Base-by-base conservation (phyloP, 768 basidiomycete genomes). In the Tylopilus sp. region DNA sequence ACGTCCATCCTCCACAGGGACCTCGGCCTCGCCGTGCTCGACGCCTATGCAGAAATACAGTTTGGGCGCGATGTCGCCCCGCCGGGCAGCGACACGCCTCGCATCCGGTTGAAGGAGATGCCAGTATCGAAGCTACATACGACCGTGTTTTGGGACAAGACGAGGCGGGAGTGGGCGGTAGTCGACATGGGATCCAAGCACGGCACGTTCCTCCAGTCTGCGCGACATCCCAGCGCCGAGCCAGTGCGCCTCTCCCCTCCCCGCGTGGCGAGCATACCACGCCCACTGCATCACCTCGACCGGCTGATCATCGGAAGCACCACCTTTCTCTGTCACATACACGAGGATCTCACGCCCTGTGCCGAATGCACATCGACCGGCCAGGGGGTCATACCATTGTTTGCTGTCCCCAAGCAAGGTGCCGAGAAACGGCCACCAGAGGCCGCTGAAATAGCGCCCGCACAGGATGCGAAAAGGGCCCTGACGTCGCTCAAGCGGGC, bases 171-270 rank as follows among this genome's bases (percentile, higher is more conserved):
- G 52, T 92, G 89, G 89, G 78, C 80, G 3, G 71, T 89, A 28
- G 88, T 91, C 11, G 91, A 93, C 65, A 88, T 88, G 84, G 91
- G 88, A 11, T 89, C 87, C 48, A 86, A 84, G 67, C 91, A 93
- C 58, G 91, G 91, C 4, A 92, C 90, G 1, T 92, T 84, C 65
- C 50, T 89, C n/a, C 60, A 65, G 19, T 50, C 56, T 26, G 57
- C 63, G 19, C 64, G 24, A 31, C 62, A 47, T n/a, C 50, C 50
- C 19, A 57, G 55, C 43, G 34, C 37, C 12, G 54, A 57, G 14
- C 79, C 80, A 17, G 57, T 65, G 43, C 78, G 87, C 43, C 72
- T 92, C 42, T 90, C 89, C 29, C 78, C 80, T 36, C 66, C 85
- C 31, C 79, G 85, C 48, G 72, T 76, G 46, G 85, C 89, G 44